A percentile compares a stretch with the other conserved stretches of the same genome.
These are phyloP conservation scores for Spinacia oleracea DNA, from an alignment of 179 eudicot species.

Conservation along the genomic window DNA sequence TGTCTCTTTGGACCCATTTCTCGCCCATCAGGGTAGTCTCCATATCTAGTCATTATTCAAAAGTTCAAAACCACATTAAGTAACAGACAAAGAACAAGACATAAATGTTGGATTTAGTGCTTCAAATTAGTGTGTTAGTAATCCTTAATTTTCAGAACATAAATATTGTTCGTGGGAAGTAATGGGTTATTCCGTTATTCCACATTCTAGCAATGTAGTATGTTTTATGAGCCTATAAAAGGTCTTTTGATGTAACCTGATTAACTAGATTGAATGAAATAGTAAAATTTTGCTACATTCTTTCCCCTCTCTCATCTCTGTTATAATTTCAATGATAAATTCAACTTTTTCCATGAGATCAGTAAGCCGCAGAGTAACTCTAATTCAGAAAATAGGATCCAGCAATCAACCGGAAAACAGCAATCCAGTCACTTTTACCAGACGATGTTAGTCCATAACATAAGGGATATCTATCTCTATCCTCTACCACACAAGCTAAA, in stretches of 20 bases:
- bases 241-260: too few species aligned
- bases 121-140: too few species aligned
- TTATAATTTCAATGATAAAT: too few species aligned
- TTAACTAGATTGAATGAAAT: too few species aligned
- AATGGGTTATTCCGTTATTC: too few species aligned
- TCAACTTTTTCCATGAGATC: background rate
- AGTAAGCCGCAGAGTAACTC: background rate
- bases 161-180: too few species aligned
- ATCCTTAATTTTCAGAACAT: too few species aligned
- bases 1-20: conserved; percentile 77
- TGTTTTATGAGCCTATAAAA: too few species aligned
- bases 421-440: background rate
- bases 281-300: too few species aligned
- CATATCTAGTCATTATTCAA: conserved; percentile 44
- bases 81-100: conserved; percentile 12
- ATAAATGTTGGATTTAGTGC: too few species aligned
- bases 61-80: conserved; percentile 18
- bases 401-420: background rate
- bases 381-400: background rate
- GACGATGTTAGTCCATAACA: background rate
- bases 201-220: too few species aligned
- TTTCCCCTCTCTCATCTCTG: too few species aligned
- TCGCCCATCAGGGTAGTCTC: conserved; percentile 62
- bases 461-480: background rate
- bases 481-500: background rate